Evolutionary conservation across 345 rosid genomes (phyloP), one percentile per base, ranked within the genome.

Genomic region (Pugionium dolabratum): DNA sequence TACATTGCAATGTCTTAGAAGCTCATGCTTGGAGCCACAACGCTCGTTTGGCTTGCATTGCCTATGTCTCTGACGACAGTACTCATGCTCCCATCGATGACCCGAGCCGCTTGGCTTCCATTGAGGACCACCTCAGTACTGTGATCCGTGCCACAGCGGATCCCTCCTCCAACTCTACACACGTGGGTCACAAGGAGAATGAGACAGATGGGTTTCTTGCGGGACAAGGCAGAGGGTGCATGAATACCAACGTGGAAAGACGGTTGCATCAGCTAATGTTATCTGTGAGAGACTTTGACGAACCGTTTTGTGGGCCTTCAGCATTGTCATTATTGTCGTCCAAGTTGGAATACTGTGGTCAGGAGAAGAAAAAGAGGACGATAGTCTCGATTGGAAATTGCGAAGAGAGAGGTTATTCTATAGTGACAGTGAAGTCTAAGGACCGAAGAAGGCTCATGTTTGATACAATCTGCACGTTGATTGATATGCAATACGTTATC

Each of bases 11-110:
- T 50, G 72, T 90, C 1, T 67, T 90, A 0, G 86, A 87, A 66
- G 94, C 90, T 27, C 87, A 90, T 4, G 86, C 88, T 2, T 90
- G 97, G 97, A 90, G 84, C 71, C 97, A 90, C 76, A 90, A 90
- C 5, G 78, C 79, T 8, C 79, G 85, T 9, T 55, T 84, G 2
- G 97, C 97, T 1, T 85, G 89, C 46, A 82, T 90, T 4, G 86
- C 82, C 33, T 83, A 81, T 45, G 76, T 90, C 45, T 36, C 86
- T 10, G 91, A 90, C 26, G 83, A 79, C 47, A 55, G 69, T 3
- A 81, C 83, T 2, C 70, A 76, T 36, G 41, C 69, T n/a, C 86
- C 86, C 4, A 84, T 87, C 6, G 72, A 81, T 50, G 91, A 90
- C 36, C 89, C 83, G 0, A 41, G 34, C 44, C 85, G 97, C 41